Conservation (phyloP, 2,329 filamentous ascomycete species). For the Colletotrichum sp. region DNA sequence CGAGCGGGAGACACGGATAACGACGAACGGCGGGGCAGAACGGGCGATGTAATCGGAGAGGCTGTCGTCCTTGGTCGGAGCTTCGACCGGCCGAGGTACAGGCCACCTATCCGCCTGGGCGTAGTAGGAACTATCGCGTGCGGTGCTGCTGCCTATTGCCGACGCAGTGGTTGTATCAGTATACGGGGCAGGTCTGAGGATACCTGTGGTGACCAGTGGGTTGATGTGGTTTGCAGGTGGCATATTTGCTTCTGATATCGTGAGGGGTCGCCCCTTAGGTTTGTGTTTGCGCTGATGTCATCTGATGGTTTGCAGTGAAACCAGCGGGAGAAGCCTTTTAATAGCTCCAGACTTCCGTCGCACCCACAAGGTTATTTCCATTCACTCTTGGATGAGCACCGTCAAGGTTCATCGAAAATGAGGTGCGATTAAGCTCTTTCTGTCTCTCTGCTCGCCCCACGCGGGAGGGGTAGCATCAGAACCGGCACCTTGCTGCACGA, state of each 20-base stretch:
- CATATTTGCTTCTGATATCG: not conserved
- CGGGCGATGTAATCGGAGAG: not conserved
- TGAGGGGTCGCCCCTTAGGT: not conserved
- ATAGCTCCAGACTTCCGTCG: not conserved
- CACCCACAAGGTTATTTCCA: not conserved
- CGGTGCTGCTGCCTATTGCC: fast-evolving
- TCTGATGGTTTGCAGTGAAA: not conserved
- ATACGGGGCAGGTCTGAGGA: fast-evolving
- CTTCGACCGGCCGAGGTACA: fast-evolving
- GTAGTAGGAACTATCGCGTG: fast-evolving
- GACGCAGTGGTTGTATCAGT: fast-evolving
- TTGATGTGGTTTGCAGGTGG: not conserved
- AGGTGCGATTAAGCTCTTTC: not conserved
- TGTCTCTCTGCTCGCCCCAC: not conserved
- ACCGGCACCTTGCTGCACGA: not conserved
- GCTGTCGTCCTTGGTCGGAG: fast-evolving
- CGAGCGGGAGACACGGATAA: not conserved
- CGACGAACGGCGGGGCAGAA: not conserved
- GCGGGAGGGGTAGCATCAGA: not conserved
- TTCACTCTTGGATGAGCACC: not conserved
- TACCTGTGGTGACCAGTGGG: too few relatives aligned
- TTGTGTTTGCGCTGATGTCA: not conserved
- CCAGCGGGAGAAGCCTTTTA: not conserved
- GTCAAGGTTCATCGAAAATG: not conserved
- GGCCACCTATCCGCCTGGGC: not conserved